Base-by-base conservation (phyloP, 345 rosid species). In the Gossypium arboreum region DNA sequence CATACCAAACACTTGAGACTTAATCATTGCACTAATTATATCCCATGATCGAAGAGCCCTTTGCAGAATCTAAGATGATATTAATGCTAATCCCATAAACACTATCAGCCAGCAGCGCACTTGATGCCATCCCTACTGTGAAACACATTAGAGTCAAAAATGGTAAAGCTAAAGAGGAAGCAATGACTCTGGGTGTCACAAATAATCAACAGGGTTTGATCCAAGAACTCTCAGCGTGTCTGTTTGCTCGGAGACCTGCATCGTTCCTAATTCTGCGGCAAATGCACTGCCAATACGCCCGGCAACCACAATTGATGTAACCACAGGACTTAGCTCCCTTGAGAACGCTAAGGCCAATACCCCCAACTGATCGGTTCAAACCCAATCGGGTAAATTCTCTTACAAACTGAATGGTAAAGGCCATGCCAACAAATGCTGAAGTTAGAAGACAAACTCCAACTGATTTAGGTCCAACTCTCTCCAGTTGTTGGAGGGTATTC, bases 171-270 rank as follows among this genome's bases (percentile, higher is more conserved):
- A 90, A 3, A 61, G 90, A 90, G 5, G 92, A 77, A 43, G 94
- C 93, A 17, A 90, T 85, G 39, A 92, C 94, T 80, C 94, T 84
- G 18, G 97, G 97, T 4, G 89, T 88, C 29, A 92, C 89, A 92
- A 79, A 76, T 90, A 90, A 81, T 92, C 94, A 24, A 92, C 85
- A 0, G 93, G 97, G 79, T 87, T 80, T 2, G 94, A 82, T 54
- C 93, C 91, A n/a, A 92, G 90, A 73, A 90, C 93, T 16, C 93
- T 80, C 24, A 92, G 76, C 0, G 94, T 92, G 77, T 92, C 94
- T 2, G 89, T 92, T 74, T 92, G 97, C 77, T 92, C 97, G 0
- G 94, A 88, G 48, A 92, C 97, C 83, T 92, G 97, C 97, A 92
- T 89, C 4, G 97, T 92, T 54, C 94, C 97, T 77, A 92, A 62